Percentiles rank a stretch among this genome's conserved stretches.
phyloP scores from a whole-genome alignment of 768 basidiomycete genomes.

The Leucosporidium scottii region DNA sequence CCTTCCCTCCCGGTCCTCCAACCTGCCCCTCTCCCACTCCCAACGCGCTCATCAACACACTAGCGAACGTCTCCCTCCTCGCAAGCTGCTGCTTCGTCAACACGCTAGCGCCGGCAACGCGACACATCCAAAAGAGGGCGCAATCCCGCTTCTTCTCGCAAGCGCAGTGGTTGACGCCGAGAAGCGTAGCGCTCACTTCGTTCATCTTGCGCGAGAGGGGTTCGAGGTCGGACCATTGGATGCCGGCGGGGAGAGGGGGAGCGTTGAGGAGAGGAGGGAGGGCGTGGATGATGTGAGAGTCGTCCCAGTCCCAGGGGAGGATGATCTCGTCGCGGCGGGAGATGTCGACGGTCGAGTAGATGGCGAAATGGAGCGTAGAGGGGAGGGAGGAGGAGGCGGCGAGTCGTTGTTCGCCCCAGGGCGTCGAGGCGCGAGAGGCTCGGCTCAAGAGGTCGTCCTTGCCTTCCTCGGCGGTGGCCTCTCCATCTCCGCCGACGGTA shows the following conservation, averaged over 20 bases:
- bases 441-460: not conserved
- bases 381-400: not conserved
- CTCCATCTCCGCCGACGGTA: constrained; percentile 2
- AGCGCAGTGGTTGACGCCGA: constrained; percentile 20
- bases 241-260: not conserved
- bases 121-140: constrained; percentile 25
- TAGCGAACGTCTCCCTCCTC: constrained; percentile 5
- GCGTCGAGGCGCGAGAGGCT: not conserved
- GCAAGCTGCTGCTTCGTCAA: not conserved
- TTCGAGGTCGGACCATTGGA: constrained; percentile 7
- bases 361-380: constrained; percentile 57
- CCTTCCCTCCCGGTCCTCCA: not conserved
- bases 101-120: not conserved
- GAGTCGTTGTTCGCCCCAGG: constrained; percentile 1
- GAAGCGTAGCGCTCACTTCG: constrained; percentile 11
- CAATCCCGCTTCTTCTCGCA: constrained; percentile 28
- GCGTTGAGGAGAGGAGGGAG: constrained; percentile 3
- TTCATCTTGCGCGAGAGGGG: constrained; percentile 12
- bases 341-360: constrained; percentile 69
- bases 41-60: not conserved
- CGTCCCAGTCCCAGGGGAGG: constrained; percentile 95
- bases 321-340: constrained; percentile 76
- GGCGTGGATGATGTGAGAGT: constrained; percentile 57
- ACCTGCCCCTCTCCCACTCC: not conserved
- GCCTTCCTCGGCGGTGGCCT: not conserved